Percentiles rank a stretch among this genome's conserved stretches.
Evolutionary conservation across 805 yeast genomes (phyloP).

Genomic region (Millerago galiae): DNA sequence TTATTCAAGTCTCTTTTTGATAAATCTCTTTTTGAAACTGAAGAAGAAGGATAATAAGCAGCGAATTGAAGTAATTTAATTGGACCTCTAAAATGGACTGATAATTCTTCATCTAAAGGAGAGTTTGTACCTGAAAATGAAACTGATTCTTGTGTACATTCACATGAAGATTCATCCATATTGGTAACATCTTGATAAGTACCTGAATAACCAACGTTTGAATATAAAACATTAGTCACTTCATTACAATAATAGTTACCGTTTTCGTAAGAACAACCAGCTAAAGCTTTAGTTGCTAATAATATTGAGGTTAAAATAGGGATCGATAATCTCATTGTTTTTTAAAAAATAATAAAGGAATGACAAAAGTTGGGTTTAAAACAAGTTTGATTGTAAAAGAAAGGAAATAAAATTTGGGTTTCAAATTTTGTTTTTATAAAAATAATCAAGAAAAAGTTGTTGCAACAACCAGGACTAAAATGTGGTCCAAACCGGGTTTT

Average conservation of each 20-base stretch:
- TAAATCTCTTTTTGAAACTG: slow-evolving; percentile 3
- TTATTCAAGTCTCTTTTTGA: slow-evolving; percentile 24
- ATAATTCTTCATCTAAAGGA: slow-evolving; percentile 81
- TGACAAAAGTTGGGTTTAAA: background rate
- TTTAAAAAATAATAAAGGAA: no score
- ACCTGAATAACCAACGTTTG: slow-evolving; percentile 79
- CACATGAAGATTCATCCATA: slow-evolving; percentile 68
- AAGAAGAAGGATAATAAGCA: slow-evolving; percentile 67
- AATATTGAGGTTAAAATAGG: slow-evolving; percentile 18
- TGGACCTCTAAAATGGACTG: slow-evolving; percentile 91
- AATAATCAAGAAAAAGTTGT: background rate
- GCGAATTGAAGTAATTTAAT: slow-evolving; percentile 76
- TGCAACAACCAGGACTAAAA: background rate
- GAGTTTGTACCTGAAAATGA: slow-evolving; percentile 67
- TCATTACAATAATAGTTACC: slow-evolving; percentile 85
- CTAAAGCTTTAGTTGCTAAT: slow-evolving; percentile 17
- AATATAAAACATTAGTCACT: slow-evolving; percentile 60
- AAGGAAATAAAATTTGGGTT: slow-evolving; percentile 3
- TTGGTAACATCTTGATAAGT: slow-evolving; percentile 70
- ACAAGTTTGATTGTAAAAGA: background rate
- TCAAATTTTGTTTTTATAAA: slow-evolving; percentile 8
- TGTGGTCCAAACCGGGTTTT: background rate
- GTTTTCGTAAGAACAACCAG: slow-evolving; percentile 39
- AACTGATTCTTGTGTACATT: slow-evolving; percentile 52
- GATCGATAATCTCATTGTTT: slow-evolving; percentile 19